phyloP scores from a whole-genome alignment of 1,139 yeast genomes.

The Wickerhamiella pararugosa region DNA sequence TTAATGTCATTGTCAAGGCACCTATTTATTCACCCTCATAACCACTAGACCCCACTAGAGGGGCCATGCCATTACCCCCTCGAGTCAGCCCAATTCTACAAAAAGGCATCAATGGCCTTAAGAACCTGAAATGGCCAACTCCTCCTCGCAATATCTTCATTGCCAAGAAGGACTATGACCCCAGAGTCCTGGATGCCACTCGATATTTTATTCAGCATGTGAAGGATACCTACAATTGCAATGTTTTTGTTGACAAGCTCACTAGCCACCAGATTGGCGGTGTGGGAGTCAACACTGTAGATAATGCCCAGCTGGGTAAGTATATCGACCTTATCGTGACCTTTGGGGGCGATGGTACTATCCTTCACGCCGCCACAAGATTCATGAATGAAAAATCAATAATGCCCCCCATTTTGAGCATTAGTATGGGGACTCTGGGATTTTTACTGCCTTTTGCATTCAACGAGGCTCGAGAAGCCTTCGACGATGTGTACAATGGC shows the following conservation, averaged over 20 bases:
- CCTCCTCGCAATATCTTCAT: conserved; percentile 54
- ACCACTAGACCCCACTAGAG: not conserved
- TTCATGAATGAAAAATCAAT: conserved; percentile 40
- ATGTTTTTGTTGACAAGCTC: conserved; percentile 61
- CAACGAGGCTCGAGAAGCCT: conserved; percentile 42
- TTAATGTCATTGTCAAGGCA: no score
- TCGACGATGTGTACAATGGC: conserved; percentile 48
- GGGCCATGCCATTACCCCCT: conserved; percentile 11
- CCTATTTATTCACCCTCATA: no score
- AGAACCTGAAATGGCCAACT: conserved; percentile 19
- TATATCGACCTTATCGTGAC: conserved; percentile 63
- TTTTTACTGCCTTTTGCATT: conserved; percentile 80
- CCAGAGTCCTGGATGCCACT: conserved; percentile 50
- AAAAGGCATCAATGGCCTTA: conserved; percentile 9
- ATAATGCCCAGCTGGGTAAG: conserved; percentile 33
- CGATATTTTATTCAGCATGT: conserved; percentile 43
- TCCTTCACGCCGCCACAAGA: conserved; percentile 49
- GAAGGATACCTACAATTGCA: conserved; percentile 49
- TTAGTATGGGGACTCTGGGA: conserved; percentile 85
- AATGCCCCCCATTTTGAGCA: conserved; percentile 82
- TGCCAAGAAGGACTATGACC: conserved; percentile 75
- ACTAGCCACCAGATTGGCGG: conserved; percentile 56
- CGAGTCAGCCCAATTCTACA: conserved; percentile 10
- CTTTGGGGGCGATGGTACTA: conserved; percentile 93
- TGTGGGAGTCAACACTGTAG: conserved; percentile 8